Percentiles rank a stretch among this genome's conserved stretches.
These are phyloP conservation scores for Lathyrus oleraceus DNA, from an alignment of 306 rosid genomes.

Conservation along the genomic window DNA sequence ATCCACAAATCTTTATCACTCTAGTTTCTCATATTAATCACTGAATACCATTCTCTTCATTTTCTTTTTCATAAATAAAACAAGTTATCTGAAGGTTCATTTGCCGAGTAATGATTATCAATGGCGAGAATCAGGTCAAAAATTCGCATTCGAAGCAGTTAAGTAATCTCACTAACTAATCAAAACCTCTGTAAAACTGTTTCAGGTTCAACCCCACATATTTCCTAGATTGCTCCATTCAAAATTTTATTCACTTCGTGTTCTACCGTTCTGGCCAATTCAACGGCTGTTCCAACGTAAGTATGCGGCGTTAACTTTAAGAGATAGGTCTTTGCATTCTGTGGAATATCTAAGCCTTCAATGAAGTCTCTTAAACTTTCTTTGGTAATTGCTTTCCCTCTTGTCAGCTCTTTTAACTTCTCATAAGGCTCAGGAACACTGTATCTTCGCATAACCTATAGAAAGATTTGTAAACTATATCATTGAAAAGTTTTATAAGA, in stretches of 20 bases:
- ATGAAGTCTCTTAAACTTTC: slow-evolving; percentile 79
- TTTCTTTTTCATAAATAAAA: slow-evolving; percentile 11
- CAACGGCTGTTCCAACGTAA: slow-evolving; percentile 81
- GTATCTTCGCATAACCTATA: slow-evolving; percentile 87
- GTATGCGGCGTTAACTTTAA: slow-evolving; percentile 69
- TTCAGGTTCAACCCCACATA: slow-evolving; percentile 3
- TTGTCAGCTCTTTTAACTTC: slow-evolving; percentile 81
- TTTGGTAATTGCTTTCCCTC: slow-evolving; percentile 77
- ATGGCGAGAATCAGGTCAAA: slow-evolving; percentile 22
- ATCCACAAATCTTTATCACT: slow-evolving; percentile 23
- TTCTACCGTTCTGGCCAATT: slow-evolving; percentile 68
- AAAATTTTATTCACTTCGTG: slow-evolving; percentile 41
- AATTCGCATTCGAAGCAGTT: background rate
- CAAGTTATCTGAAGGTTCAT: slow-evolving; percentile 19
- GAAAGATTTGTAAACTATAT: slow-evolving; percentile 17
- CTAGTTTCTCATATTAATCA: slow-evolving; percentile 7
- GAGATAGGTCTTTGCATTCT: slow-evolving; percentile 63
- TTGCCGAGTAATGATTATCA: background rate
- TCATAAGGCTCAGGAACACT: slow-evolving; percentile 96
- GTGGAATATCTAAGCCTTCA: slow-evolving; percentile 70
- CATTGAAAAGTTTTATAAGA: background rate
- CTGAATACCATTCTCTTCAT: slow-evolving; percentile 10
- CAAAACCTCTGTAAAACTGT: background rate
- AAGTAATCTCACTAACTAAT: slow-evolving; percentile 8
- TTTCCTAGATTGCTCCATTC: slow-evolving; percentile 33